phyloP scores from a whole-genome alignment of 2,329 filamentous ascomycete species.

The Exophiala aquamarina region DNA sequence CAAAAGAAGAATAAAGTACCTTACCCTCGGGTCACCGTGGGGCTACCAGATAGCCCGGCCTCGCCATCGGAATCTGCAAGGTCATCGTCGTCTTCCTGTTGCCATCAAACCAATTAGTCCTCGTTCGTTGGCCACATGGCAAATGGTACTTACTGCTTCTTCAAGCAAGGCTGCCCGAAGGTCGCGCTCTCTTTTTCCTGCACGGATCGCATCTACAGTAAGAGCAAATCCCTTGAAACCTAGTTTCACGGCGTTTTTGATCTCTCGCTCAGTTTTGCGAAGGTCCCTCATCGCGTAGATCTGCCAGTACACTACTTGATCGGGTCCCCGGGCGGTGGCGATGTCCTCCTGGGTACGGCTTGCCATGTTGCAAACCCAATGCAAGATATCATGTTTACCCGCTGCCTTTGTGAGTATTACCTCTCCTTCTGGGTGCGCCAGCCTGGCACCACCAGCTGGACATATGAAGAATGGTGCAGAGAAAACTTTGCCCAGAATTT shows the following conservation, averaged over 20 bases:
- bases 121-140: too few relatives aligned
- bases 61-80: conserved; percentile 3
- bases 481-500: conserved; percentile 34
- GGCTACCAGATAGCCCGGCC: conserved; percentile 23
- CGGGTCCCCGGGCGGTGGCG: too few relatives aligned
- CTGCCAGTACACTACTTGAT: conserved; percentile 38
- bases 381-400: conserved; percentile 26
- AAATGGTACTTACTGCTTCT: too few relatives aligned
- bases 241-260: conserved; percentile 35
- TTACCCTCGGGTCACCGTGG: too few relatives aligned
- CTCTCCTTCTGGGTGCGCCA: conserved; percentile 37
- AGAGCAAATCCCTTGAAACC: conserved; percentile 24
- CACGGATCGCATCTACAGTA: conserved; percentile 32
- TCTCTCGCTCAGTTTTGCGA: conserved; percentile 45
- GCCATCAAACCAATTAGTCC: too few relatives aligned
- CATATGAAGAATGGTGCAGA: conserved; percentile 39
- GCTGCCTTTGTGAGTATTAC: conserved; percentile 37
- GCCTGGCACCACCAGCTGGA: conserved; percentile 38
- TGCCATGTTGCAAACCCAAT: neutral
- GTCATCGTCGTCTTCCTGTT: conserved; percentile 34
- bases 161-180: too few relatives aligned
- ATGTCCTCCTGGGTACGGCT: too few relatives aligned
- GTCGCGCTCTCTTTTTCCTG: conserved; percentile 57
- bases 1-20: too few relatives aligned
- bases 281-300: conserved; percentile 55